Base-by-base conservation (phyloP, 768 basidiomycete genomes). In the Russula olivacea region DNA sequence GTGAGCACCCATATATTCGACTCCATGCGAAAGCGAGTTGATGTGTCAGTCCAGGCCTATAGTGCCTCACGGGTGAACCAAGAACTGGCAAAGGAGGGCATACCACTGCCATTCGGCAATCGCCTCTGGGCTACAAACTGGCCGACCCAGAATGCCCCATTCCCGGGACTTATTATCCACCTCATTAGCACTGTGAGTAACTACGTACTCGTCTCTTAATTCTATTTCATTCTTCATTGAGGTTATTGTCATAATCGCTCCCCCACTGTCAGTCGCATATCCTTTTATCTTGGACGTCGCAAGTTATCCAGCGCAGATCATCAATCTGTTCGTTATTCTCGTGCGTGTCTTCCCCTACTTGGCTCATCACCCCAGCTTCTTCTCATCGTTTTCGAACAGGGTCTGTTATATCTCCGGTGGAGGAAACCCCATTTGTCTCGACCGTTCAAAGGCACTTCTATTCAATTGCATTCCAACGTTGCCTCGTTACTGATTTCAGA, bases 101-200 rank as follows among this genome's bases (percentile, higher is more conserved):
- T 85, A n/a, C 83, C 83, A 12, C 75, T 85, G 0, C 83, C 83
- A 0, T 83, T 83, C 57, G 81, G 81, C 2, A 84, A 81, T 65
- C 76, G 71, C 28, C 81, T 85, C 67, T 83, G 82, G 83, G 83
- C 83, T 1, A 82, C 81, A 0, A 85, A 84, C 68, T 83, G 82
- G 83, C 82, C 82, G 1, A 81, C 80, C 1, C 81, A 82, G 8
- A 80, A 80, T 64, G 80, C 83, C 0, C 83, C 83, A 0, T 69
- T 84, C 28, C 81, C 83, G 0, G 83, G 81, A 0, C 75, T 84
- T 3, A 78, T 84, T 54, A 75, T 85, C 6, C 81, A 84, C 55
- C 67, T 84, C 30, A 82, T 83, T 43, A 78, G 81, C 23, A 81
- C 83, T 0, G 80, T 78, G 52, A 56, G 77, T 61, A 6, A 15